Base-by-base conservation (phyloP, 768 basidiomycete genomes). In the Suillus paluster region DNA sequence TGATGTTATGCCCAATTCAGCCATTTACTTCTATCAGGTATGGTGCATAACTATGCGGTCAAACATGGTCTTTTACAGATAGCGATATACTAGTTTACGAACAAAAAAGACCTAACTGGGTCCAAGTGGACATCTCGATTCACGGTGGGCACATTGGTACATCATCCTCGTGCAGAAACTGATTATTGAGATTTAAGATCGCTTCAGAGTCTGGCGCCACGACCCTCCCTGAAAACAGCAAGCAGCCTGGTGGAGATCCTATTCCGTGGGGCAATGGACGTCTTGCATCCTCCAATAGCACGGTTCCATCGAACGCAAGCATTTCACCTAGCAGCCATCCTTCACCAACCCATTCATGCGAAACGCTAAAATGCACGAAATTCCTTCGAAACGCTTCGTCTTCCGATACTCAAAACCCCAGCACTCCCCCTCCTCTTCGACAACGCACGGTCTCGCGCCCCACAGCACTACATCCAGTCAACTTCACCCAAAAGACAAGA, bases 1-100 rank as follows among this genome's bases (percentile, higher is more conserved):
- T 1, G 59, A 71, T 10, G 78, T 80, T 3, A 58, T 69, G 23
- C 79, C 79, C 0, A 71, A 78, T 61, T 74, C 78, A 4, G 67
- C 68, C 5, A 78, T 79, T 15, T 80, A 80, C 65, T 79, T 80
- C 63, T 80, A 80, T 57, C 73, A 79, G 71, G 79, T 76, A 59
- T 21, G 64, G 12, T 38, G 53, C 17, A 50, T 50, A 19, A 11
- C 12, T 10, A 39, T 38, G 11, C 10, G 33, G 27, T 46, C 19
- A n/a, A 12, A 41, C 12, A 9, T n/a, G 39, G 12, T 21, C 11
- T 45, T 10, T 30, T 10, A n/a, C 21, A 25, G 39, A 42, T 9
- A 21, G 21, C 39, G 17, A 19, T 11, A 34, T 17, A 30, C n/a
- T 23, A 77, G 77, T 73, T 77, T 60, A 73, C 71, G 11, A 74